Evolutionary conservation across 805 yeast species (phyloP).

Genomic region (Suhomyces prunicola): DNA sequence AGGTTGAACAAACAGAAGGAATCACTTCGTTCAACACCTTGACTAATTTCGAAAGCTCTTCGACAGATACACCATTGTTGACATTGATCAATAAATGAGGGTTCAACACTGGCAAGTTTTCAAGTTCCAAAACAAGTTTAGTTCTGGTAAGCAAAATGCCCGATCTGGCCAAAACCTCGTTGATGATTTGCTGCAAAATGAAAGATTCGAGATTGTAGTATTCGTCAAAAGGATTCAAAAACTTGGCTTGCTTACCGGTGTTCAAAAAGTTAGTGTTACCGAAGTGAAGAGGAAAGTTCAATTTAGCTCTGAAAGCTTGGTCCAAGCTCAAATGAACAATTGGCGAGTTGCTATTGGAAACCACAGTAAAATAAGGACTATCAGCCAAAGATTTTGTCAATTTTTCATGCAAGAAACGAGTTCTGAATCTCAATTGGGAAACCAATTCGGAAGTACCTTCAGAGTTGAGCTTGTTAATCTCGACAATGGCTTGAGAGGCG

Average conservation of each 20-base stretch:
- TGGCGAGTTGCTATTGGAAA: constrained; percentile 62
- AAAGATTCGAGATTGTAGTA: constrained; percentile 52
- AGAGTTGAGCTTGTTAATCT: constrained; percentile 38
- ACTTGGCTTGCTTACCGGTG: constrained; percentile 45
- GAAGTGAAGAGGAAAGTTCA: constrained; percentile 48
- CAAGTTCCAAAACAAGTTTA: constrained; percentile 66
- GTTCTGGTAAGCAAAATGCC: constrained; percentile 63
- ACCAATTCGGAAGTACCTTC: constrained; percentile 34
- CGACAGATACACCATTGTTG: constrained; percentile 24
- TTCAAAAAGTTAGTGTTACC: constrained; percentile 45
- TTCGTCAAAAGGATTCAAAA: constrained; percentile 39
- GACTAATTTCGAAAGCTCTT: constrained; percentile 25
- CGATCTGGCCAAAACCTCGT: constrained; percentile 47
- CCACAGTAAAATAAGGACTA: constrained; percentile 45
- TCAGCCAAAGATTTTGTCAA: constrained; percentile 37
- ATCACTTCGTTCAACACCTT: constrained; percentile 23
- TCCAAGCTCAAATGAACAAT: constrained; percentile 62
- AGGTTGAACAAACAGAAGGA: constrained; percentile 6
- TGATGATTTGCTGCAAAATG: constrained; percentile 65
- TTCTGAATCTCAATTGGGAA: constrained; percentile 8
- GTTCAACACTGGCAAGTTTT: constrained; percentile 53
- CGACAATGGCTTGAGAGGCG: constrained; percentile 50
- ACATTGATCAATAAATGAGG: constrained; percentile 37
- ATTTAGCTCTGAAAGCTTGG: constrained; percentile 40
- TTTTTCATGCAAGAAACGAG: constrained; percentile 29